phyloP scores from a whole-genome alignment of 345 rosid genomes.

The Syzygium oleosum region DNA sequence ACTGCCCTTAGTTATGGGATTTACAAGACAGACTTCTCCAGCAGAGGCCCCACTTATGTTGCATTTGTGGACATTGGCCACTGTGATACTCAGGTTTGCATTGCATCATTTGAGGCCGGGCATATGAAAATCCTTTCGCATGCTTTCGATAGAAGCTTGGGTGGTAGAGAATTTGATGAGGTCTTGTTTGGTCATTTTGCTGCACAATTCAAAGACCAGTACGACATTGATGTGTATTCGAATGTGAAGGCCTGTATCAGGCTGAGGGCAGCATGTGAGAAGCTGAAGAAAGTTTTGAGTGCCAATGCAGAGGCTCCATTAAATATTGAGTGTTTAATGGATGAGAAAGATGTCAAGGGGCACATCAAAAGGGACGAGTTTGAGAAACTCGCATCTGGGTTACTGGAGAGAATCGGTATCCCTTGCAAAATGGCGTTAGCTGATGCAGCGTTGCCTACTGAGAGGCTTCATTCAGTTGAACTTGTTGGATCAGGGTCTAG shows the following conservation, averaged over 20 bases:
- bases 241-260: constrained; percentile 40
- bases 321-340: constrained; percentile 60
- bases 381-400: constrained; percentile 36
- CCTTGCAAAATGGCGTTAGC: constrained; percentile 43
- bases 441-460: constrained; percentile 29
- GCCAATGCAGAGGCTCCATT: constrained; percentile 56
- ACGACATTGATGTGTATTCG: constrained; percentile 43
- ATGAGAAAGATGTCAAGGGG: constrained; percentile 58
- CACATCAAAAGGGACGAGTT: constrained; percentile 55
- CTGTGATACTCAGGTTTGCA: constrained; percentile 47
- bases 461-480: constrained; percentile 42
- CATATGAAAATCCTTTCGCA: constrained; percentile 46
- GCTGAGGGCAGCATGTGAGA: constrained; percentile 52
- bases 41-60: constrained; percentile 29
- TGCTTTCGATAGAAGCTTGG: constrained; percentile 45
- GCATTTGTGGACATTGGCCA: constrained; percentile 58
- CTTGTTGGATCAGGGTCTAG: constrained; percentile 63
- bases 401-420: constrained; percentile 28
- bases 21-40: constrained; percentile 43
- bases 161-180: constrained; percentile 59
- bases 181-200: constrained; percentile 47
- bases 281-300: constrained; percentile 50
- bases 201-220: constrained; percentile 39
- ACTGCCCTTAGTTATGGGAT: constrained; percentile 54
- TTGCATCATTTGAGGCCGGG: constrained; percentile 40